Conservation (phyloP, 2,329 filamentous ascomycete species). For the Plectosphaerella cucumerina region DNA sequence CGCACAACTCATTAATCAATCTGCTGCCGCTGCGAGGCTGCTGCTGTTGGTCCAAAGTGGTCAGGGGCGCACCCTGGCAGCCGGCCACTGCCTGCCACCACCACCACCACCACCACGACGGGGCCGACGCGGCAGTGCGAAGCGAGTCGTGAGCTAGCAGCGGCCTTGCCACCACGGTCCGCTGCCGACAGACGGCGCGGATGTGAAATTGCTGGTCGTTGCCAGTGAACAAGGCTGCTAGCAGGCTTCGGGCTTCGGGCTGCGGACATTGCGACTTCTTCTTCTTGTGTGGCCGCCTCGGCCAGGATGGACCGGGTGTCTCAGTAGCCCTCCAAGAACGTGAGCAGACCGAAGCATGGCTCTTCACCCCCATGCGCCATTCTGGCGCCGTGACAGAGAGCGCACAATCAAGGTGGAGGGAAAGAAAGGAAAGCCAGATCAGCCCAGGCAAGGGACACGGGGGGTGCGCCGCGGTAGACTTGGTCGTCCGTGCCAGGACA, state of each 20-base stretch:
- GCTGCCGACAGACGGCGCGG: not conserved
- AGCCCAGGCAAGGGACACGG: no score
- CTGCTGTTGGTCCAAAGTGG: no score
- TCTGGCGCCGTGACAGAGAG: not conserved
- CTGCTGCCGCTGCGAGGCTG: not conserved
- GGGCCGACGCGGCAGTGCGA: not conserved
- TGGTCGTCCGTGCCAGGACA: no score
- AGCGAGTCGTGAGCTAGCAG: not conserved
- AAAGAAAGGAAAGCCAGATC: no score
- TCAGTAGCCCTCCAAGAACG: not conserved
- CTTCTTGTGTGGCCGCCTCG: no score
- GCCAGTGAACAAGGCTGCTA: not conserved
- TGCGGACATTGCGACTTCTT: not conserved
- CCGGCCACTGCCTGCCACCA: no score
- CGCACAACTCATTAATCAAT: no score
- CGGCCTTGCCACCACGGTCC: not conserved
- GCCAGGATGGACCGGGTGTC: no score
- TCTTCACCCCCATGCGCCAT: not conserved
- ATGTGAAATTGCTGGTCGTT: no score
- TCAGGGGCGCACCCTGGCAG: no score
- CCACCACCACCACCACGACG: not conserved
- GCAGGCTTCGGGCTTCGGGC: not conserved
- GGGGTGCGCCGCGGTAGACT: no score
- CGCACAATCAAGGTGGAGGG: not conserved
- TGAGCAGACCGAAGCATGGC: not conserved